Base-by-base conservation (phyloP, 108 stramenopile genomes). In the Skeletonema menzelii region DNA sequence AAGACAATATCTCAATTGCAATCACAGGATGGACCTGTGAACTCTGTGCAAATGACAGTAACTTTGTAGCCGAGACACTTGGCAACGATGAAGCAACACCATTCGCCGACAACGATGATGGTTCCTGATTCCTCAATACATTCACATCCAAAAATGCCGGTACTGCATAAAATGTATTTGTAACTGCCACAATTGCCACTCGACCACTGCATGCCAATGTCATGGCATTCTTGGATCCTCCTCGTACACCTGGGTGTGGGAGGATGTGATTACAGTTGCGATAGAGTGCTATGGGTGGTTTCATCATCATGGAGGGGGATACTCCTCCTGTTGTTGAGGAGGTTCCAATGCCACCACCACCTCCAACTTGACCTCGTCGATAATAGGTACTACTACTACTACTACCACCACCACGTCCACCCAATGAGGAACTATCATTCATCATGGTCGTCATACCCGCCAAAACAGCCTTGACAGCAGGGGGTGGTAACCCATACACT, bases 1-100 rank as follows among this genome's bases (percentile, higher is more conserved):
- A 42, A 0, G 76, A 22, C n/a, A 72, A 64, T 40, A 77, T 59
- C 27, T 92, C 90, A 26, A 89, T 56, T 14, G 79, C 67, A 67
- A 95, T 84, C 5, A 87, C 87, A 2, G 91, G 91, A 73, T 95
- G 91, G 3, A 95, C 87, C 69, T 91, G 89, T 4, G 86, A 86
- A 19, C 88, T 90, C 63, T 86, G 87, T n/a, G 84, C 76, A 72
- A 90, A 91, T 5, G 77, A 78, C 26, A 89, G 31, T 26, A 94
- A 49, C 60, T 88, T 91, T 0, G 67, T 75, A 1, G 82, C 76
- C 4, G 77, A 53, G 3, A 63, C 63, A 53, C n/a, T 80, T 59
- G 57, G 80, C 30, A 72, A 65, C 59, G 62, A 26, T 14, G 76
- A 13, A n/a, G n/a, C n/a, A n/a, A n/a, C n/a, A n/a, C n/a, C n/a